These are phyloP conservation scores for Backusella liffmaniae DNA, from an alignment of 192 early-diverging fungal genomes.

Conservation along the genomic window DNA sequence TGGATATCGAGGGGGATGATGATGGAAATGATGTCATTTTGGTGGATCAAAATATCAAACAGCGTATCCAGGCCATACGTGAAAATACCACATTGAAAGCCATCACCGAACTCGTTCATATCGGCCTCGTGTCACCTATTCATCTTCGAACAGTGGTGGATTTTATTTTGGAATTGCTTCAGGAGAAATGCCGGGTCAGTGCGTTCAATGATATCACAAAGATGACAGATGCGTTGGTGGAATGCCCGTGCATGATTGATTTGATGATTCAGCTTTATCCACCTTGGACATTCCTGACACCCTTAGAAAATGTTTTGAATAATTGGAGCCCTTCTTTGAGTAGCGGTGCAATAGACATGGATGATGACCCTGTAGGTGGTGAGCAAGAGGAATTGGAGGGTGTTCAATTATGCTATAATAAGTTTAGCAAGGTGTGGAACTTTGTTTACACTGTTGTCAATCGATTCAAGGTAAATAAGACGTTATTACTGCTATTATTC, in stretches of 20 bases:
- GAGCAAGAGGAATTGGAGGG: constrained; percentile 27
- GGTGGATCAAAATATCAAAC: constrained; percentile 30
- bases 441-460: constrained; percentile 18
- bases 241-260: constrained; percentile 31
- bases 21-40: not conserved
- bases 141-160: constrained; percentile 25
- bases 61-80: constrained; percentile 22
- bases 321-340: constrained; percentile 19
- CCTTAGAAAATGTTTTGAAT: constrained; percentile 33
- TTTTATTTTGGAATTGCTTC: constrained; percentile 30
- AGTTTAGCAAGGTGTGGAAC: constrained; percentile 35
- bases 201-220: constrained; percentile 24
- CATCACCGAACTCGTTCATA: constrained; percentile 22
- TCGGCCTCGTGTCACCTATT: constrained; percentile 27
- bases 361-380: constrained; percentile 1
- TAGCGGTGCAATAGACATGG: constrained; percentile 1
- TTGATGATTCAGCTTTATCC: constrained; percentile 33
- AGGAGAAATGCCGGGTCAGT: constrained; percentile 9
- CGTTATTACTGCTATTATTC: not conserved
- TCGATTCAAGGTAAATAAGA: constrained; percentile 25
- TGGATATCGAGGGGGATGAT: not conserved
- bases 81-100: constrained; percentile 4
- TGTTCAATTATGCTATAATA: constrained; percentile 21
- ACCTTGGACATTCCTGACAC: constrained; percentile 22
- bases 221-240: constrained; percentile 24